Percentiles rank a stretch among this genome's conserved stretches.
Conservation (phyloP, 345 rosid genomes). For the Eucalyptus curtisii region DNA sequence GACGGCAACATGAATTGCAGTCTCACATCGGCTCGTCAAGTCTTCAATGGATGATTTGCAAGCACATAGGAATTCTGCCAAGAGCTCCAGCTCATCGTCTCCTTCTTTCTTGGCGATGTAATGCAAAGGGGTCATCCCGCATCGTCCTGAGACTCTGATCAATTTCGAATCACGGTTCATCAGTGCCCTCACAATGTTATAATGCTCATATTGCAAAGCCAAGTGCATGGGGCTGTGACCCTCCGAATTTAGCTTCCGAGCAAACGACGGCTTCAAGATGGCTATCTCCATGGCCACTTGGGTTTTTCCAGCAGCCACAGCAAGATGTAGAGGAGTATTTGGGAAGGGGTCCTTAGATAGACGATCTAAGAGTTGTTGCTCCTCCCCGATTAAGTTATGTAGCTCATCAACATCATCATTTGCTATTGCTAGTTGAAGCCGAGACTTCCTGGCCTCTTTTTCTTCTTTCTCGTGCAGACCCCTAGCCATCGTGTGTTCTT, state of each 20-base stretch:
- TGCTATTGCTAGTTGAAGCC: background rate
- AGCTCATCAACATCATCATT: background rate
- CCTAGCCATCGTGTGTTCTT: background rate
- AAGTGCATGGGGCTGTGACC: background rate
- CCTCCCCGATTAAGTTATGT: background rate
- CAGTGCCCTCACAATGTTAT: background rate
- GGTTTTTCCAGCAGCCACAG: accelerated
- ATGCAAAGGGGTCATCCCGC: no score
- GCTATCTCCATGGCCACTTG: background rate
- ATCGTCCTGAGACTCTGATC: no score
- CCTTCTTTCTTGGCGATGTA: no score
- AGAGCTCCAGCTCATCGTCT: no score
- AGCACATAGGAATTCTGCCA: no score
- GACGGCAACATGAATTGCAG: no score
- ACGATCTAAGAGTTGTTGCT: background rate
- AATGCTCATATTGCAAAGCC: background rate
- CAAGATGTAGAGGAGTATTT: accelerated
- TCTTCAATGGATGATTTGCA: no score
- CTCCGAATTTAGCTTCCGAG: background rate
- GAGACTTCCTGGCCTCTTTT: background rate
- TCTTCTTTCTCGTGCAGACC: background rate
- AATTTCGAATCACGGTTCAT: background rate
- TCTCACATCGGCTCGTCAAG: no score
- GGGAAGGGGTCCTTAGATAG: background rate
- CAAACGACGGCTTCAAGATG: background rate